These are phyloP conservation scores for Ustilago vetiveriae DNA, from an alignment of 1,284 basidiomycete genomes.

Conservation along the genomic window DNA sequence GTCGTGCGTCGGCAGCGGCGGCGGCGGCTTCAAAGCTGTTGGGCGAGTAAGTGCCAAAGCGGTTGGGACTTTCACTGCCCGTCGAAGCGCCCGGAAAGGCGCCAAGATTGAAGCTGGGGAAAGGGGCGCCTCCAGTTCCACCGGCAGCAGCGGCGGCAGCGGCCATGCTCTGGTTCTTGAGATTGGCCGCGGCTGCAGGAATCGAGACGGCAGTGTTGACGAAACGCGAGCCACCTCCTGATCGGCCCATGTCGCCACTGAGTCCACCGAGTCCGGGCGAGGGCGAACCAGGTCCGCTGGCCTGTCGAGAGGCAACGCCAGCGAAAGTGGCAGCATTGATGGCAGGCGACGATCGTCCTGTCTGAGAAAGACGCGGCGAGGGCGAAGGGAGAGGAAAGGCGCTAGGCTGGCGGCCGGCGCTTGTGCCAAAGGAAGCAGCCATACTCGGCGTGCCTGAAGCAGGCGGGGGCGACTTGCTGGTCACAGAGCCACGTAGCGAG, in stretches of 20 bases:
- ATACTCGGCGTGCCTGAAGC: slow-evolving; percentile 37
- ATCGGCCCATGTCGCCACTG: slow-evolving; percentile 28
- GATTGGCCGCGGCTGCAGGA: slow-evolving; percentile 26
- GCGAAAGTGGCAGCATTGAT: slow-evolving; percentile 35
- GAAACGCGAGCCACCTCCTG: slow-evolving; percentile 41
- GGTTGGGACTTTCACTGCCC: slow-evolving; percentile 46
- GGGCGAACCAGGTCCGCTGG: slow-evolving; percentile 40
- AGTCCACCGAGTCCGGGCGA: slow-evolving; percentile 32
- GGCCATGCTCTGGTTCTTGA: slow-evolving; percentile 15
- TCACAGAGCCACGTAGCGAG: slow-evolving; percentile 22
- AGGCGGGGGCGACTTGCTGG: slow-evolving; percentile 69
- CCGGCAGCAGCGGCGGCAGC: slow-evolving; percentile 7
- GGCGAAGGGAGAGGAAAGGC: slow-evolving; percentile 40
- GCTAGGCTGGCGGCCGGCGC: slow-evolving; percentile 31
- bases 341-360: slow-evolving; percentile 40
- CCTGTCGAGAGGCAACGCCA: slow-evolving; percentile 31
- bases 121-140: slow-evolving; percentile 13
- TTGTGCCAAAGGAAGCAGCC: slow-evolving; percentile 35
- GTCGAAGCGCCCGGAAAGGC: slow-evolving; percentile 36
- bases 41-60: slow-evolving; percentile 50
- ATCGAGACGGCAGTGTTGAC: slow-evolving; percentile 45
- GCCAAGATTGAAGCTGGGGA: slow-evolving; percentile 48
- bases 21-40: slow-evolving; percentile 34
- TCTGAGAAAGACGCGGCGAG: slow-evolving; percentile 41
- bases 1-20: slow-evolving; percentile 24